Evolutionary conservation across 805 yeast genomes (phyloP).

Genomic region (Candida chilensis): DNA sequence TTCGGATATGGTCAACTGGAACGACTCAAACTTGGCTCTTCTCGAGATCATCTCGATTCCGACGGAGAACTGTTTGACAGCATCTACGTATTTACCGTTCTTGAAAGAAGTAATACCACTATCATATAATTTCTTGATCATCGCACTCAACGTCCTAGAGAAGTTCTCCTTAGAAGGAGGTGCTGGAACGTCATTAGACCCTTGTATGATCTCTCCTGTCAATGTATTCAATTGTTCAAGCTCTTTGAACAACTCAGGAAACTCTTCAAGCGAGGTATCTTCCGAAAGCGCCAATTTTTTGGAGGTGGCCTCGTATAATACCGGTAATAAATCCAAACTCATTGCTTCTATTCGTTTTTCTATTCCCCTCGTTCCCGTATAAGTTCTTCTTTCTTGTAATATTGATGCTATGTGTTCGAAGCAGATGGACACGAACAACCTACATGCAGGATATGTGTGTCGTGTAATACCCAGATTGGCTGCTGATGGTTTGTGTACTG

Average conservation of each 20-base stretch:
- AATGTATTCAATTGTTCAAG: constrained; percentile 20
- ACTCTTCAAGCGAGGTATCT: no score
- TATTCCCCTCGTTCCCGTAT: no score
- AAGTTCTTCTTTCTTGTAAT: no score
- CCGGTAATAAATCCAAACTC: not conserved
- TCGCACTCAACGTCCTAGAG: constrained; percentile 44
- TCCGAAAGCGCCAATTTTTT: not conserved
- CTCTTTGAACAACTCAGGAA: no score
- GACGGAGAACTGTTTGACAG: constrained; percentile 52
- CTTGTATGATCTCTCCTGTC: constrained; percentile 31
- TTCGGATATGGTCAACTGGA: constrained; percentile 65
- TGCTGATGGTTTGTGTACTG: no score
- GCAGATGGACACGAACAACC: not conserved
- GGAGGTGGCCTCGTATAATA: not conserved
- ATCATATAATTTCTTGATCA: constrained; percentile 58
- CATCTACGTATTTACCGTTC: constrained; percentile 44
- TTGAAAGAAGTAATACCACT: constrained; percentile 53
- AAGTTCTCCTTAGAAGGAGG: constrained; percentile 44
- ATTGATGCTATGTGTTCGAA: not conserved
- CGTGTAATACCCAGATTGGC: no score
- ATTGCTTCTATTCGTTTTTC: no score
- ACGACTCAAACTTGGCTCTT: constrained; percentile 66
- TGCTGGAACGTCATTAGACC: constrained; percentile 41
- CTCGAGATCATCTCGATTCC: constrained; percentile 63
- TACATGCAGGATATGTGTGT: not conserved